Percentiles rank a stretch among this genome's conserved stretches.
phyloP scores from a whole-genome alignment of 2,329 filamentous ascomycete species.

The Fusarium humuli region DNA sequence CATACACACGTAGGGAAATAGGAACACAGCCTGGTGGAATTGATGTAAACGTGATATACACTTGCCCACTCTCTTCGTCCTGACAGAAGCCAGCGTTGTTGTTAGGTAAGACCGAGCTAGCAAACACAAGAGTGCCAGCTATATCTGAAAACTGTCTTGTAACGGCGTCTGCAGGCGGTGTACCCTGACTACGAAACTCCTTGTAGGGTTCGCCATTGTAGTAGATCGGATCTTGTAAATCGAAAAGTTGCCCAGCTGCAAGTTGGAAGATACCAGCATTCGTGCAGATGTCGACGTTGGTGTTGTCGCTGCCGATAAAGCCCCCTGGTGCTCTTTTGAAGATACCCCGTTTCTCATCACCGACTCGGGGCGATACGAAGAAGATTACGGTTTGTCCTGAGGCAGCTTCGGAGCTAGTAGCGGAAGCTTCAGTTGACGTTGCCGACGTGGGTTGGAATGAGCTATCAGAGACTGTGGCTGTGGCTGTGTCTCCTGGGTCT shows the following conservation, averaged over 20 bases:
- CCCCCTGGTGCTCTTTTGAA: not conserved
- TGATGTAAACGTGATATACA: not conserved
- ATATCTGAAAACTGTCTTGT: not conserved
- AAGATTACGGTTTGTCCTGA: not conserved
- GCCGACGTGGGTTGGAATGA: not conserved
- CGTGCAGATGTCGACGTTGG: not conserved
- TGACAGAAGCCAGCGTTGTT: not conserved
- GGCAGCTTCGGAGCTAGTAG: not conserved
- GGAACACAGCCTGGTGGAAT: not conserved
- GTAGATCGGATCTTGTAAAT: not conserved
- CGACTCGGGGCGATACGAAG: not conserved
- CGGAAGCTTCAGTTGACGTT: not conserved
- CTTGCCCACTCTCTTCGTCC: not conserved
- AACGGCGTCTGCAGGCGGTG: not conserved
- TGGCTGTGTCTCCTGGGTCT: fast-evolving
- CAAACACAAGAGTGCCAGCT: not conserved
- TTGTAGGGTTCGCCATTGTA: not conserved
- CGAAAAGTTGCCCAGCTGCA: not conserved
- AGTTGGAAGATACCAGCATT: not conserved
- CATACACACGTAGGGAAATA: not conserved
- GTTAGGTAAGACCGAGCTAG: not conserved
- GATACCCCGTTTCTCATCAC: not conserved
- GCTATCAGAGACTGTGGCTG: fast-evolving
- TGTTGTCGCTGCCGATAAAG: not conserved
- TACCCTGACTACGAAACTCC: not conserved